Base-by-base conservation (phyloP, 768 basidiomycete species). In the Lepiota brunneoincarnata region DNA sequence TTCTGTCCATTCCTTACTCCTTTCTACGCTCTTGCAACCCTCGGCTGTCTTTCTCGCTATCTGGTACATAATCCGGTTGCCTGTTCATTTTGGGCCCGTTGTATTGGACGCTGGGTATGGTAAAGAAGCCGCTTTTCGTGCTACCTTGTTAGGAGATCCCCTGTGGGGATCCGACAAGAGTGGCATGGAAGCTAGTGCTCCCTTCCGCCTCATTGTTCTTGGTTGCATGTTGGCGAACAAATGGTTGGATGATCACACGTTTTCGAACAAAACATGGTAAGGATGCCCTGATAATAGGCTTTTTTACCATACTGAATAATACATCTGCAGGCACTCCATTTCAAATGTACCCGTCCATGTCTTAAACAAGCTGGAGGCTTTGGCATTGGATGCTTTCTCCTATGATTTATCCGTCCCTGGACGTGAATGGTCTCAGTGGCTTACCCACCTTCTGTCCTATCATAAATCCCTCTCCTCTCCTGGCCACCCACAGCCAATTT, bases 141-240 rank as follows among this genome's bases (percentile, higher is more conserved):
- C 70, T 28, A 81, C 84, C 39, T 70, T 91, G 14, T 69, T 91
- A 14, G 81, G 81, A 54, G 82, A 82, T 56, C 62, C 67, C 15
- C 67, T 67, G 42, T 62, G 58, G 18, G 73, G 68, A n/a, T 62
- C 68, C 23, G 81, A 83, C 37, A 66, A 70, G 58, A 80, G 82
- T 42, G 69, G 72, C 2, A 68, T 73, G 45, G 87, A 89, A 63
- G 73, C 75, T 5, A 78, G 75, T 55, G 84, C 83, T 1, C 82
- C 86, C 10, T 91, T 91, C 68, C 82, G 87, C 49, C 75, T 92
- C 39, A 75, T 91, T 54, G 79, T 92, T 20, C 75, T 92, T 20
- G 90, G 90, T 17, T 90, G 84, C 58, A 91, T 92, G 89, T 72
- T 92, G 31, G 88, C 89, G 17, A 91, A 91, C 68, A 92, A 92